These are phyloP conservation scores for Pseudogymnoascus sp. DNA, from an alignment of 2,329 filamentous ascomycete genomes.

Conservation along the genomic window DNA sequence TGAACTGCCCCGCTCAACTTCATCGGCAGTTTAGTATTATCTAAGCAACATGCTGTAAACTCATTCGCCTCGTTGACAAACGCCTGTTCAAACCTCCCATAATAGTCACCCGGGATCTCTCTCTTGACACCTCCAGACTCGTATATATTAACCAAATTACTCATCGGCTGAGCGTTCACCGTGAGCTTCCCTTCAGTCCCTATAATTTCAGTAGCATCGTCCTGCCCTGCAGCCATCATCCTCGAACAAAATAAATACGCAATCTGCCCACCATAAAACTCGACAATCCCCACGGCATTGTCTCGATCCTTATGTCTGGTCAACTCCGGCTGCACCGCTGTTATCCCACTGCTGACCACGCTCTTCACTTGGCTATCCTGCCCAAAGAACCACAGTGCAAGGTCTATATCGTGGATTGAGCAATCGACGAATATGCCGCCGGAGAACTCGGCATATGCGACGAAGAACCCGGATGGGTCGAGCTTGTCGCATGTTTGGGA, in stretches of 20 bases:
- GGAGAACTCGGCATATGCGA: constrained; percentile 56
- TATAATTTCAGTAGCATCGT: constrained; percentile 61
- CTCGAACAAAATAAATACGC: constrained; percentile 57
- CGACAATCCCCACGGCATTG: constrained; percentile 57
- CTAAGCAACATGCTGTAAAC: constrained; percentile 52
- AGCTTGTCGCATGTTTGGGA: constrained; percentile 62
- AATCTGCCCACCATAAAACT: constrained; percentile 57
- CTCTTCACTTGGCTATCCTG: constrained; percentile 47
- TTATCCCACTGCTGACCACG: constrained; percentile 49
- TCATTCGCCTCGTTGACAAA: constrained; percentile 59
- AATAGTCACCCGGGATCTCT: constrained; percentile 56
- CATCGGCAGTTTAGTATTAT: constrained; percentile 48
- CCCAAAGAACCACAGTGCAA: constrained; percentile 58
- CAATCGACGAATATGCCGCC: constrained; percentile 68
- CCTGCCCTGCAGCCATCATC: constrained; percentile 63
- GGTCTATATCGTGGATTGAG: constrained; percentile 63
- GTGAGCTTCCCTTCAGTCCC: constrained; percentile 58
- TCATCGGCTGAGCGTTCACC: constrained; percentile 51
- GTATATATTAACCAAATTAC: constrained; percentile 49
- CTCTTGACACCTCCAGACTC: constrained; percentile 46
- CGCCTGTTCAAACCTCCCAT: constrained; percentile 54
- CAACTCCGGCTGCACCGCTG: constrained; percentile 51
- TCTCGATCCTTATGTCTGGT: constrained; percentile 52
- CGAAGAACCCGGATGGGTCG: constrained; percentile 60
- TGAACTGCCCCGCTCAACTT: constrained; percentile 50